Conservation (phyloP, 352 stramenopile species). For the Phytophthora parvispora region DNA sequence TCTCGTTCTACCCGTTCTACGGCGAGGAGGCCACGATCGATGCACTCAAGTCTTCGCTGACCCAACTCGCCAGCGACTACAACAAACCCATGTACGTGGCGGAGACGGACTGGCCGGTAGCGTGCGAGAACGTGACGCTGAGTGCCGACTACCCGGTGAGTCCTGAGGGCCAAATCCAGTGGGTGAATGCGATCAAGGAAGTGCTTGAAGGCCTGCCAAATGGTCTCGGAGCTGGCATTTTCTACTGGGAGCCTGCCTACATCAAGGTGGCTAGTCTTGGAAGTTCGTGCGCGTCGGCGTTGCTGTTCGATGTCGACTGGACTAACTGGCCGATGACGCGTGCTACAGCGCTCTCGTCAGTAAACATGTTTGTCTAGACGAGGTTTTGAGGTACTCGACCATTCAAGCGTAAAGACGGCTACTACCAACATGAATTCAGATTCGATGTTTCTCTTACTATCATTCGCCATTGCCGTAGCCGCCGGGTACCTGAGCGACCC, state of each 20-base stretch:
- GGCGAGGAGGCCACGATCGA: slow-evolving; percentile 37
- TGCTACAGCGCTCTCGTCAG: slow-evolving; percentile 34
- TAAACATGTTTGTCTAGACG: slow-evolving; percentile 19
- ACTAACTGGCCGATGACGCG: slow-evolving; percentile 28
- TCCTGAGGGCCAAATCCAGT: slow-evolving; percentile 37
- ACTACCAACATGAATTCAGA: too few species aligned
- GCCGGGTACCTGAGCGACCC: too few species aligned
- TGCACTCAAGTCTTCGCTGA: slow-evolving; percentile 36
- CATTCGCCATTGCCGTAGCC: too few species aligned
- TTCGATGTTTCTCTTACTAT: too few species aligned
- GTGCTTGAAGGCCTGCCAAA: slow-evolving; percentile 32
- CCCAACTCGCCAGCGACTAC: slow-evolving; percentile 35
- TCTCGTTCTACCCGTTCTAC: slow-evolving; percentile 53
- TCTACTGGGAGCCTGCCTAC: slow-evolving; percentile 47
- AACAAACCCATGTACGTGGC: slow-evolving; percentile 41
- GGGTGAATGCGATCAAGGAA: slow-evolving; percentile 33
- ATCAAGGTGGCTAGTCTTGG: slow-evolving; percentile 31
- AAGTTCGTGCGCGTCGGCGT: slow-evolving; percentile 39
- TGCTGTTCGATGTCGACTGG: slow-evolving; percentile 45
- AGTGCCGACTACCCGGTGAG: slow-evolving; percentile 33
- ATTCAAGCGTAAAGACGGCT: too few species aligned
- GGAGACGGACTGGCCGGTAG: slow-evolving; percentile 43
- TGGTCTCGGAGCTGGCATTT: slow-evolving; percentile 33
- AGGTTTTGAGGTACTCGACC: not conserved
- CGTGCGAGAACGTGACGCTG: slow-evolving; percentile 26